A percentile compares a stretch with the other conserved stretches of the same genome.
phyloP scores from a whole-genome alignment of 2,329 filamentous ascomycete genomes.

The Phaeosphaeriaceae sp. region DNA sequence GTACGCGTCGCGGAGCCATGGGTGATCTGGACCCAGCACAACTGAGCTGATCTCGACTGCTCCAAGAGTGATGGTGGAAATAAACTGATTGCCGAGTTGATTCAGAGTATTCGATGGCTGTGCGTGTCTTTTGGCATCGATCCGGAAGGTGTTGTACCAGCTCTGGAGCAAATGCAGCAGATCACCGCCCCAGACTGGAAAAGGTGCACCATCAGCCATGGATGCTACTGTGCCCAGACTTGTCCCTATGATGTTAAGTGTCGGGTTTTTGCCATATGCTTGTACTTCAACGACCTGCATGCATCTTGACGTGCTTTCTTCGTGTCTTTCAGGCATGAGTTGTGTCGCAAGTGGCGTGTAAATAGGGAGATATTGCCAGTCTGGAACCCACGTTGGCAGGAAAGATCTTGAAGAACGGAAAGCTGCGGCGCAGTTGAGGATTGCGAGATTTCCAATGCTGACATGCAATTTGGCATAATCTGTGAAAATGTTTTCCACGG shows the following conservation, averaged over 20 bases:
- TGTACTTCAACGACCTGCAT: background rate
- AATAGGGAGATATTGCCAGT: constrained; percentile 1
- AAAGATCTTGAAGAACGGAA: background rate
- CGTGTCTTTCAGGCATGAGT: background rate
- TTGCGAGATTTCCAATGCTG: background rate
- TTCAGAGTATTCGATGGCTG: background rate
- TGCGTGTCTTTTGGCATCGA: background rate
- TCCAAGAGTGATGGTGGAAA: background rate
- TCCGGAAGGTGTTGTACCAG: constrained; percentile 1
- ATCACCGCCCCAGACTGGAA: constrained; percentile 2
- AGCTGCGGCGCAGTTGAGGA: constrained; percentile 4
- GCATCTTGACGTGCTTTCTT: no score
- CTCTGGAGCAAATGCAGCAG: background rate
- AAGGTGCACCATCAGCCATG: background rate
- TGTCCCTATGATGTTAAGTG: background rate
- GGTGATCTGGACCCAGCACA: constrained; percentile 1
- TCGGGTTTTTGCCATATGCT: background rate
- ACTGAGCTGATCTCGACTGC: background rate
- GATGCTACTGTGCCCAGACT: constrained; percentile 1
- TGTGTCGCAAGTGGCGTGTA: constrained; percentile 2
- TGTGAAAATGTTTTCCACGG: background rate
- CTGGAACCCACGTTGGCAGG: constrained; percentile 4
- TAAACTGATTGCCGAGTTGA: background rate
- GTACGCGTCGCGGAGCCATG: constrained; percentile 1
- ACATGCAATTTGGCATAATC: constrained; percentile 2